These are phyloP conservation scores for Exophiala bonariae DNA, from an alignment of 2,329 filamentous ascomycete genomes.

Conservation along the genomic window DNA sequence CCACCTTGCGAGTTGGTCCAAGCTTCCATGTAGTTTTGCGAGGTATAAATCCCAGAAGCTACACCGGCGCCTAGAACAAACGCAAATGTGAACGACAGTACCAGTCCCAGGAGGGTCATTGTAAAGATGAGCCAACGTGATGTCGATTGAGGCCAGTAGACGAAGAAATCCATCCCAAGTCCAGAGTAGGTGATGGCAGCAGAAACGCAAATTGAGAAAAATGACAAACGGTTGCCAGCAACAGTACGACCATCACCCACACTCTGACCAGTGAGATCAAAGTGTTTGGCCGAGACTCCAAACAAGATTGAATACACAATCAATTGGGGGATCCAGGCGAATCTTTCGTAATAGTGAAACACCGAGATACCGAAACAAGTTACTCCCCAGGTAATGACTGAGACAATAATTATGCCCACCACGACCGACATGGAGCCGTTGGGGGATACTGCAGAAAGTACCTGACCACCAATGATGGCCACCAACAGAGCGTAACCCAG, in stretches of 20 bases:
- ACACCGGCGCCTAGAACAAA: constrained; percentile 64
- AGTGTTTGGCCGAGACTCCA: constrained; percentile 61
- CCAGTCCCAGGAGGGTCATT: constrained; percentile 58
- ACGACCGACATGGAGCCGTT: constrained; percentile 61
- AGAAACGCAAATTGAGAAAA: constrained; percentile 62
- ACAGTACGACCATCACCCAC: constrained; percentile 41
- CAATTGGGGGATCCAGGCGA: constrained; percentile 63
- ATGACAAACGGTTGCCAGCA: constrained; percentile 58
- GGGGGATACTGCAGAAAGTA: constrained; percentile 63
- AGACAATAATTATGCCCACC: constrained; percentile 67
- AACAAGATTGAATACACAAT: constrained; percentile 62
- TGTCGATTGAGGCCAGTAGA: constrained; percentile 61
- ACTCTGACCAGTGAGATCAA: constrained; percentile 55
- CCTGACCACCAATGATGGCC: constrained; percentile 67
- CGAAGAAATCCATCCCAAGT: constrained; percentile 31
- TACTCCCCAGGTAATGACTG: constrained; percentile 62
- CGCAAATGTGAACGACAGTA: constrained; percentile 60
- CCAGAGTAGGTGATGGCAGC: constrained; percentile 22
- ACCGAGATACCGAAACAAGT: constrained; percentile 67
- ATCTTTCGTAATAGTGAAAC: constrained; percentile 69
- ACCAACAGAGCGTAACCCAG: constrained; percentile 61
- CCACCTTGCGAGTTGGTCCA: constrained; percentile 42
- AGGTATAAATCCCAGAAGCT: constrained; percentile 55
- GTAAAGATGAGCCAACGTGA: constrained; percentile 55
- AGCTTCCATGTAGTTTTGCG: constrained; percentile 57